These are phyloP conservation scores for Xylariomycetidae sp. DNA, from an alignment of 2,329 filamentous ascomycete genomes.

Conservation along the genomic window DNA sequence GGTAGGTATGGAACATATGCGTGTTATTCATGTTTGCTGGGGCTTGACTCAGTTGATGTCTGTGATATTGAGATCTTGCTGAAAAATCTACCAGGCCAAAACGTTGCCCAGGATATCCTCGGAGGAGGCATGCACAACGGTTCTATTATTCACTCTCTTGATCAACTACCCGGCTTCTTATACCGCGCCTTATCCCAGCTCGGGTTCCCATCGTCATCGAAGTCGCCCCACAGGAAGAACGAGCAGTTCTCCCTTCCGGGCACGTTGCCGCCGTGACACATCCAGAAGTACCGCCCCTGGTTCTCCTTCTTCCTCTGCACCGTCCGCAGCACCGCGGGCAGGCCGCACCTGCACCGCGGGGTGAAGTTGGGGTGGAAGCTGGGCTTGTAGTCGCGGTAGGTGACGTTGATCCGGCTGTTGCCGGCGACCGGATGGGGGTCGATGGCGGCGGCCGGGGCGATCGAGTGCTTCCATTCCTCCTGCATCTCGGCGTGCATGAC, in stretches of 20 bases:
- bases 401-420: slow-evolving; percentile 84
- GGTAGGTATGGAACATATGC: no score
- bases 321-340: slow-evolving; percentile 67
- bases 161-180: no score
- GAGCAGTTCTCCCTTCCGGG: slow-evolving; percentile 66
- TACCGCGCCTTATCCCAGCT: slow-evolving; percentile 45
- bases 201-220: slow-evolving; percentile 82
- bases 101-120: no score
- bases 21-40: no score
- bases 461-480: slow-evolving; percentile 91
- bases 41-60: no score
- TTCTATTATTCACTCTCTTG: no score
- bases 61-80: no score
- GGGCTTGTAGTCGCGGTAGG: slow-evolving; percentile 81
- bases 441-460: slow-evolving; percentile 69
- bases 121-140: no score
- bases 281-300: slow-evolving; percentile 84
- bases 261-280: slow-evolving; percentile 75
- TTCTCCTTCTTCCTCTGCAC: slow-evolving; percentile 76
- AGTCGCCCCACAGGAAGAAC: slow-evolving; percentile 82
- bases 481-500: slow-evolving; percentile 99
- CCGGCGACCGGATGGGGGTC: slow-evolving; percentile 80
- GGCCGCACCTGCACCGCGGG: slow-evolving; percentile 70
- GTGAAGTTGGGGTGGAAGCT: slow-evolving; percentile 73
- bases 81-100: no score